phyloP scores from a whole-genome alignment of 1,284 basidiomycete species.

The Pseudozyma sp. region DNA sequence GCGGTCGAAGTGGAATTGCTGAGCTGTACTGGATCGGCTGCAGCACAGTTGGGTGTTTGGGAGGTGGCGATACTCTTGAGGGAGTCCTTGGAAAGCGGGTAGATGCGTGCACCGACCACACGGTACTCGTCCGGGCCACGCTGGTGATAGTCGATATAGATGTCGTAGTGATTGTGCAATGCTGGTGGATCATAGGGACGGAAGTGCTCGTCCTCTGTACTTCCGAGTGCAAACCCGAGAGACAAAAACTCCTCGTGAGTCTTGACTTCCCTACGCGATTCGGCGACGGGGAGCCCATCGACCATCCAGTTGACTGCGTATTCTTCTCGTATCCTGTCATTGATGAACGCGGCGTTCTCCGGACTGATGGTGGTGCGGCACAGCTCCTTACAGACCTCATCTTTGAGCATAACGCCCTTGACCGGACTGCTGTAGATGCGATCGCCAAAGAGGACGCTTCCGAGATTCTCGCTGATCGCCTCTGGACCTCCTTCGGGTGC shows the following conservation, averaged over 20 bases:
- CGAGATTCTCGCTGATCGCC: slow-evolving; percentile 86
- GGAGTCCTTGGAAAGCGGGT: slow-evolving; percentile 55
- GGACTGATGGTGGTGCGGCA: slow-evolving; percentile 77
- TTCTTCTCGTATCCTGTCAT: slow-evolving; percentile 88
- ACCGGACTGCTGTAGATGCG: slow-evolving; percentile 92
- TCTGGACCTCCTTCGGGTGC: slow-evolving; percentile 80
- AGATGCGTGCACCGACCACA: slow-evolving; percentile 66
- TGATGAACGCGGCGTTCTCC: slow-evolving; percentile 87
- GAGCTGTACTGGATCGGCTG: slow-evolving; percentile 50
- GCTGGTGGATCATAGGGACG: slow-evolving; percentile 61
- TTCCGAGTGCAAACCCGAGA: slow-evolving; percentile 69
- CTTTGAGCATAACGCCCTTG: slow-evolving; percentile 80
- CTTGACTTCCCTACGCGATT: slow-evolving; percentile 45
- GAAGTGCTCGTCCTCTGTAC: slow-evolving; percentile 68
- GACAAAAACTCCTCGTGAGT: slow-evolving; percentile 74
- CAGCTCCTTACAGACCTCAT: slow-evolving; percentile 80
- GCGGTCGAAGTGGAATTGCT: slow-evolving; percentile 75
- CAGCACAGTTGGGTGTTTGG: slow-evolving; percentile 48
- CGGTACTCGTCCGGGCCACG: slow-evolving; percentile 61
- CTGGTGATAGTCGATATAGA: slow-evolving; percentile 67
- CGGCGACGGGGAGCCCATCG: slow-evolving; percentile 89
- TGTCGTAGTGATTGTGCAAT: slow-evolving; percentile 65
- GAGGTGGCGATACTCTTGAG: slow-evolving; percentile 31
- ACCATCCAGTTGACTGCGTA: slow-evolving; percentile 95
- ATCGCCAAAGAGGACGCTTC: slow-evolving; percentile 94